Conservation (phyloP, 495 filamentous ascomycete genomes). For the Lasiosphaeris hirsuta region DNA sequence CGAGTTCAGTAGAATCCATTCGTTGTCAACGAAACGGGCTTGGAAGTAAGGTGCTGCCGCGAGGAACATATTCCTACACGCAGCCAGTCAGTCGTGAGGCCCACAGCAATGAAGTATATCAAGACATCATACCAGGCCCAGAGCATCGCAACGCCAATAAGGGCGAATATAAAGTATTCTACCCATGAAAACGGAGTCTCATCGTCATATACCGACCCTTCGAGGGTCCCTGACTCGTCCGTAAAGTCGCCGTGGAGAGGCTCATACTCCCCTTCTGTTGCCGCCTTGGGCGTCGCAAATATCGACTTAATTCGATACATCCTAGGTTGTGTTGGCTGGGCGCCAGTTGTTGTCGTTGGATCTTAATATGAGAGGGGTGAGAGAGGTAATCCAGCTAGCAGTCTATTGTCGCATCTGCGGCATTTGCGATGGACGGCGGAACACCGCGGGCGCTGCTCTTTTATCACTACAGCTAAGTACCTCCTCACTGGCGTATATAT, state of each 20-base stretch:
- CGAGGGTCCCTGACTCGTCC: conserved; percentile 34
- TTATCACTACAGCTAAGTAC: too few relatives aligned
- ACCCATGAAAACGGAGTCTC: conserved; percentile 64
- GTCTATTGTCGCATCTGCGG: conserved; percentile 10
- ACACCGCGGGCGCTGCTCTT: too few relatives aligned
- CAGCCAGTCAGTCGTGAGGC: background rate
- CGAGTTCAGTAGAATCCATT: conserved; percentile 73
- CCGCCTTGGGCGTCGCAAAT: conserved; percentile 29
- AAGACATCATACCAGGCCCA: conserved; percentile 79
- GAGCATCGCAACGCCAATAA: conserved; percentile 91
- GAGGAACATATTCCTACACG: conserved; percentile 92
- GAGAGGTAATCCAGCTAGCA: background rate
- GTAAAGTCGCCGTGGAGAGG: conserved; percentile 39
- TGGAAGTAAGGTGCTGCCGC: conserved; percentile 93
- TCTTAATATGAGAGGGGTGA: background rate
- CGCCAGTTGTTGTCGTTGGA: background rate
- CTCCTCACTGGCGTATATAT: too few relatives aligned
- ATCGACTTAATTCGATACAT: conserved; percentile 32
- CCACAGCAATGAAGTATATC: background rate
- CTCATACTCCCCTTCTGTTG: conserved; percentile 52
- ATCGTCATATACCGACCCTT: conserved; percentile 31
- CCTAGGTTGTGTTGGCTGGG: background rate
- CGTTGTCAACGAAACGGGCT: conserved; percentile 66
- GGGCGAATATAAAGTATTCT: conserved; percentile 78
- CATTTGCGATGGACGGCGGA: background rate